phyloP scores from a whole-genome alignment of 1,284 basidiomycete species.

The Irpex sp. region DNA sequence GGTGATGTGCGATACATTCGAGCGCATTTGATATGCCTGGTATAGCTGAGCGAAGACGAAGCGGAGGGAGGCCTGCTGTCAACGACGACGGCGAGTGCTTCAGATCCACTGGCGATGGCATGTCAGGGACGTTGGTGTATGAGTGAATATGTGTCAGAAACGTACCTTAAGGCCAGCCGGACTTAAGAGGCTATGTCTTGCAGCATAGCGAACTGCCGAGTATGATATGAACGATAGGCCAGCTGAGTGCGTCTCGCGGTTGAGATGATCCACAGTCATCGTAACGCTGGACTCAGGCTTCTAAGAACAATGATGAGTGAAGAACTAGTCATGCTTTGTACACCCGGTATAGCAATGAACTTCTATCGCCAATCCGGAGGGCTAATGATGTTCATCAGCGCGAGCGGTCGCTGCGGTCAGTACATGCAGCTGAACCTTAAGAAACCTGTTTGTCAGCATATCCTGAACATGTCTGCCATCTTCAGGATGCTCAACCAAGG shows the following conservation, averaged over 20 bases:
- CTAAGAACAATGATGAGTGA: no score
- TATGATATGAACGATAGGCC: neutral
- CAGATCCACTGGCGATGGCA: neutral
- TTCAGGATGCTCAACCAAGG: no score
- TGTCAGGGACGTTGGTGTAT: neutral
- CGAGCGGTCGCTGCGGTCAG: no score
- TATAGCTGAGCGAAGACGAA: neutral
- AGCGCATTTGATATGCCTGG: neutral
- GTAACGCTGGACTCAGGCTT: no score
- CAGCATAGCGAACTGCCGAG: no score
- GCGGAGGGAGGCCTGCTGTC: neutral
- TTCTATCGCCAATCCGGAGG: no score
- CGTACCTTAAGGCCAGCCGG: neutral
- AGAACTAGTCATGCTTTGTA: no score
- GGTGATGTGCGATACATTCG: constrained; percentile 3
- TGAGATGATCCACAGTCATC: neutral
- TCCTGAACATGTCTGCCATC: no score
- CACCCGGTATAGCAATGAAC: no score
- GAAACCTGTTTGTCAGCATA: no score
- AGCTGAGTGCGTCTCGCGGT: neutral
- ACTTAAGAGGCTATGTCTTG: neutral
- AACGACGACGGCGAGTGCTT: neutral
- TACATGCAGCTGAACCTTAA: no score
- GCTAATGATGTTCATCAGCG: no score
- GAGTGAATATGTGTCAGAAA: neutral